A percentile compares a stretch with the other conserved stretches of the same genome.
Evolutionary conservation across 2,329 filamentous ascomycete species (phyloP).

Genomic region (Mariannaea elegans): DNA sequence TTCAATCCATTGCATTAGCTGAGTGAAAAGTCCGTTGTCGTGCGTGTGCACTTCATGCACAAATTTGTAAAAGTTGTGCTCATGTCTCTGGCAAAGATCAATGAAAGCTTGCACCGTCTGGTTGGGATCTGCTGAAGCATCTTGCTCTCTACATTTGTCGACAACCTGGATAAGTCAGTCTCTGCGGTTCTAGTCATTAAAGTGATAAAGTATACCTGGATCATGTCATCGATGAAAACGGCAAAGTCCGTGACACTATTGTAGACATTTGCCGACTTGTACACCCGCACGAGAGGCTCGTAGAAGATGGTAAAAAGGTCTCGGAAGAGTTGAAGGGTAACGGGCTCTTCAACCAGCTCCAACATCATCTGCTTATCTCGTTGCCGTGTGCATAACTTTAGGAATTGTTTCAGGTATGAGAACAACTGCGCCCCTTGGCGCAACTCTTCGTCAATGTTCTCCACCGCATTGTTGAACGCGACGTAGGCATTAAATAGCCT

Average conservation of each 20-base stretch:
- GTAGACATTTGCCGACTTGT: conserved; percentile 99
- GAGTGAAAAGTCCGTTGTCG: conserved; percentile 94
- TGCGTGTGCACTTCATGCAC: conserved; percentile 97
- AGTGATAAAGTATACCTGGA: conserved; percentile 64
- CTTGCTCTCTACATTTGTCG: conserved; percentile 73
- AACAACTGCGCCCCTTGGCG: conserved; percentile 91
- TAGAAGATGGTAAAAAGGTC: conserved; percentile 99
- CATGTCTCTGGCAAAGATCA: conserved; percentile 92
- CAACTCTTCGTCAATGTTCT: conserved; percentile 88
- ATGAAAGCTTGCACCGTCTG: conserved; percentile 99
- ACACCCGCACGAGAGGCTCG: conserved; percentile 94
- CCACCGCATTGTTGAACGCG: conserved; percentile 93
- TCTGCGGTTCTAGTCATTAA: background rate
- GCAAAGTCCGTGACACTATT: conserved; percentile 97
- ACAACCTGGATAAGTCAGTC: conserved; percentile 59
- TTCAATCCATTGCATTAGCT: conserved; percentile 97
- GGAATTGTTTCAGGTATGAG: conserved; percentile 90
- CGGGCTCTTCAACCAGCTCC: conserved; percentile 91
- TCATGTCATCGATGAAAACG: conserved; percentile 90
- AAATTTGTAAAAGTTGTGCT: conserved; percentile 98
- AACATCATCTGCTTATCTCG: conserved; percentile 98
- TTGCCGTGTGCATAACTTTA: conserved; percentile 91
- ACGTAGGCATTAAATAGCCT: conserved; percentile 94
- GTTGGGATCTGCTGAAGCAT: conserved; percentile 94
- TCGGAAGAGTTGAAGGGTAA: conserved; percentile 94